Percentiles rank a stretch among this genome's conserved stretches.
Evolutionary conservation across 768 basidiomycete species (phyloP).

Genomic region (Termitomyces sp.): DNA sequence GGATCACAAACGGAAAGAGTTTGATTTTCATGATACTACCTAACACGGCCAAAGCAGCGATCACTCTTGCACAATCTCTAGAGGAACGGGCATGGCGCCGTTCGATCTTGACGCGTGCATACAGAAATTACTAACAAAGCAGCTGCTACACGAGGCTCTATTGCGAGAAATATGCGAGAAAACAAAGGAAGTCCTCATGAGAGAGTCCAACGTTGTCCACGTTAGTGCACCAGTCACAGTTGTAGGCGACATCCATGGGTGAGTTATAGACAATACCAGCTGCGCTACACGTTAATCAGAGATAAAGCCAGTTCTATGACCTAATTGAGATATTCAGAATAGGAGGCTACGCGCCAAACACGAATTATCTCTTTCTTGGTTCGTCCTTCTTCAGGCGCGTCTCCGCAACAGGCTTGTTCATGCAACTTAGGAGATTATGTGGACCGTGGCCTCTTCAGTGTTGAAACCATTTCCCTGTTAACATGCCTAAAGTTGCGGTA

Average conservation of each 20-base stretch:
- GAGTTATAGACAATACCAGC: slow-evolving; percentile 28
- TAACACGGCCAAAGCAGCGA: slow-evolving; percentile 32
- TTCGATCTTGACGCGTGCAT: slow-evolving; percentile 99
- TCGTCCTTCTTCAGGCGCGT: slow-evolving; percentile 23
- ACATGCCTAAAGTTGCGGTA: slow-evolving; percentile 97
- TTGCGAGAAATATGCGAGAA: slow-evolving; percentile 99
- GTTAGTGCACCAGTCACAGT: slow-evolving; percentile 96
- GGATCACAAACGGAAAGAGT: slow-evolving; percentile 9
- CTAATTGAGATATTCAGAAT: slow-evolving; percentile 98
- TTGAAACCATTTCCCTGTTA: slow-evolving; percentile 95
- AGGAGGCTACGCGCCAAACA: slow-evolving; percentile 94
- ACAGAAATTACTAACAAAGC: slow-evolving; percentile 82
- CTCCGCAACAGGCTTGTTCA: slow-evolving; percentile 9
- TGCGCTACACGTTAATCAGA: slow-evolving; percentile 25
- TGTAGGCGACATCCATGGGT: slow-evolving; percentile 99
- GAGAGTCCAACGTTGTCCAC: slow-evolving; percentile 97
- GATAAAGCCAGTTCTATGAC: slow-evolving; percentile 95
- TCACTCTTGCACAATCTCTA: slow-evolving; percentile 17
- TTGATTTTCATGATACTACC: slow-evolving; percentile 19
- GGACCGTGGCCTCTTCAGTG: slow-evolving; percentile 94
- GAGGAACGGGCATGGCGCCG: slow-evolving; percentile 41
- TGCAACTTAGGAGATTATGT: slow-evolving; percentile 85
- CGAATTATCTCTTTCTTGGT: slow-evolving; percentile 98
- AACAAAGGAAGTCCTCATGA: slow-evolving; percentile 98
- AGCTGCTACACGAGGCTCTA: slow-evolving; percentile 90